phyloP scores from a whole-genome alignment of 2,329 filamentous ascomycete species.

The Penicillium corylophilum region DNA sequence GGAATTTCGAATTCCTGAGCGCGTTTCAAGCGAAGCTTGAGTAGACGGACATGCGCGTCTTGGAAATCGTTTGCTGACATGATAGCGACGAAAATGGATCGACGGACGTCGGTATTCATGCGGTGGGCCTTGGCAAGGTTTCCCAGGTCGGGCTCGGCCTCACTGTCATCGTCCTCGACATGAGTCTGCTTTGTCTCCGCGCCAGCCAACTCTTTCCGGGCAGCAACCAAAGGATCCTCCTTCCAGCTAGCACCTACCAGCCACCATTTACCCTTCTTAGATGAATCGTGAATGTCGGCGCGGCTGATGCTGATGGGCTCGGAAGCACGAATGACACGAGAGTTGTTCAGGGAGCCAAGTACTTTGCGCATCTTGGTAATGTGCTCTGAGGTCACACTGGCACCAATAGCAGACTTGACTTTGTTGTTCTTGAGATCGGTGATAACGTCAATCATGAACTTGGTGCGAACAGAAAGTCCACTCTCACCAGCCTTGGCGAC shows the following conservation, averaged over 20 bases:
- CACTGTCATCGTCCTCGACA: constrained; percentile 28
- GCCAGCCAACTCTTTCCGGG: constrained; percentile 32
- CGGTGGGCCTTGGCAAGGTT: constrained; percentile 76
- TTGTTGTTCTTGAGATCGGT: constrained; percentile 93
- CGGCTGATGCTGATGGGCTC: constrained; percentile 82
- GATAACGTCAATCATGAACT: constrained; percentile 97
- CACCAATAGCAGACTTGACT: constrained; percentile 71
- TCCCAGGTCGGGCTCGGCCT: constrained; percentile 60
- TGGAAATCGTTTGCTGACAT: constrained; percentile 81
- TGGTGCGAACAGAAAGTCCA: constrained; percentile 80
- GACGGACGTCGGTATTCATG: constrained; percentile 81
- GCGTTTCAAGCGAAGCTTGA: constrained; percentile 81
- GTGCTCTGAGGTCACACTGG: constrained; percentile 74
- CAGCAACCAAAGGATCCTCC: constrained; percentile 40
- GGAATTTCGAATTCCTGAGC: constrained; percentile 84
- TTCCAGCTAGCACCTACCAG: constrained; percentile 92
- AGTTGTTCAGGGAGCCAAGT: constrained; percentile 70
- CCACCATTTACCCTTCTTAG: constrained; percentile 97
- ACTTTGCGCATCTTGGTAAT: constrained; percentile 86
- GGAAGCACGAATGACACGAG: constrained; percentile 65
- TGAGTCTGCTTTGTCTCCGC: constrained; percentile 13
- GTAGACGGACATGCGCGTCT: constrained; percentile 75
- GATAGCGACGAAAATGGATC: constrained; percentile 89
- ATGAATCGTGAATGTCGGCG: constrained; percentile 75
- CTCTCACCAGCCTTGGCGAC: constrained; percentile 66